Evolutionary conservation across 805 yeast genomes (phyloP), one percentile per base, ranked within the genome.

Genomic region (Saccharomycopsis capsularis): DNA sequence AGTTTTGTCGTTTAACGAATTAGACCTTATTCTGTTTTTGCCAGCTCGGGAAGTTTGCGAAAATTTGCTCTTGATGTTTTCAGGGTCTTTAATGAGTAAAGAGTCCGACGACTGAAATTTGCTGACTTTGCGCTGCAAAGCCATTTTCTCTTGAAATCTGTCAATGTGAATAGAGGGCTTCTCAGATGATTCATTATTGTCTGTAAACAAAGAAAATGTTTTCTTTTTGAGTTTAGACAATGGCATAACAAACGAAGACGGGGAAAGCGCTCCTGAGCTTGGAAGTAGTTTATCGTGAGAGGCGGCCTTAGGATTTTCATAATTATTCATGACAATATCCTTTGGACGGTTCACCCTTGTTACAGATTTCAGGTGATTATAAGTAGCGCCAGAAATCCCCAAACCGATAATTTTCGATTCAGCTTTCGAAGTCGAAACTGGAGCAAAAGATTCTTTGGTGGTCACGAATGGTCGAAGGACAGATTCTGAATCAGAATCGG

Each of bases 11-110:
- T n/a, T 29, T 29, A 29, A 29, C 13, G 53, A 50, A 35, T 50
- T 50, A 18, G 53, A 50, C 19, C 53, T 44, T 36, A 40, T 21
- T 38, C 53, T 45, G 32, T 13, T 29, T 29, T 13, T 29, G 32
- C 32, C 13, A 13, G 13, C 32, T 29, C 11, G n/a, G n/a, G n/a
- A n/a, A n/a, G n/a, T 9, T 29, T 7, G 32, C 13, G 32, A 29
- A 9, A 29, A 29, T 29, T 29, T 7, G 32, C 32, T 29, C 32
- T 29, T 29, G 11, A 9, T 29, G 32, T 13, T 29, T 29, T 29
- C 32, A 29, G 32, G 32, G 32, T 29, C 32, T 29, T 29, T 7
- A 29, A 9, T 29, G 32, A 29, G n/a, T n/a, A n/a, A n/a, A 18
- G 25, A 27, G 4, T 25, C 38, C 4, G 45, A 5, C 13, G 45